Percentiles rank a stretch among this genome's conserved stretches.
Evolutionary conservation across 371 early-diverging fungal genomes (phyloP).

Genomic region (Mortierella sp.): DNA sequence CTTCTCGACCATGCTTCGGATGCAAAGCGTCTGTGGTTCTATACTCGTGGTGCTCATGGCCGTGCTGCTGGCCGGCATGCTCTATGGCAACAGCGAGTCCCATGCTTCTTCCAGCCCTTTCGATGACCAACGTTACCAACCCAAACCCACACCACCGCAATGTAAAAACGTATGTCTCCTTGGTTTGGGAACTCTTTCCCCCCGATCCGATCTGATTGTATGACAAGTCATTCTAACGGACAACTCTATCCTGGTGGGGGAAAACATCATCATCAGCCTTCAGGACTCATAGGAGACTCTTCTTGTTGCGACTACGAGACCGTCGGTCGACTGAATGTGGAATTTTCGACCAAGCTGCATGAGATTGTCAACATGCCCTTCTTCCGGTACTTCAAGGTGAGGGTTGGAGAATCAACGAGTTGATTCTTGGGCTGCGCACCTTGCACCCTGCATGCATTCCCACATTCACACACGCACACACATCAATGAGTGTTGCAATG

Average conservation of each 20-base stretch:
- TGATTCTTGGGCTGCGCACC: too few relatives aligned
- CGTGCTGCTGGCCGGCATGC: slow-evolving; percentile 37
- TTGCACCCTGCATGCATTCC: too few relatives aligned
- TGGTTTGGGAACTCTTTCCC: too few relatives aligned
- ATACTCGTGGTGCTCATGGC: slow-evolving; percentile 38
- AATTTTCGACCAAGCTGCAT: slow-evolving; percentile 71
- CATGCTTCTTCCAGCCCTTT: background rate
- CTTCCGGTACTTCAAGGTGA: slow-evolving; percentile 92
- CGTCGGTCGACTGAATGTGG: slow-evolving; percentile 78
- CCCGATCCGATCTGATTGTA: too few relatives aligned
- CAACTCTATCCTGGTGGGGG: too few relatives aligned
- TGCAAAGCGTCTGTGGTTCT: slow-evolving; percentile 18
- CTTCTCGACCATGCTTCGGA: slow-evolving; percentile 24
- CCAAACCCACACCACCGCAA: slow-evolving; percentile 12
- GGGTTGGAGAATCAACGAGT: too few relatives aligned
- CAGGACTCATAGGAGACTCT: slow-evolving; percentile 81
- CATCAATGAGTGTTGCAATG: too few relatives aligned
- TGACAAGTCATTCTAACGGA: too few relatives aligned
- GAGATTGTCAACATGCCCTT: slow-evolving; percentile 84
- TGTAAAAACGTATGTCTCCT: slow-evolving; percentile 31
- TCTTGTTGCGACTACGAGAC: slow-evolving; percentile 83
- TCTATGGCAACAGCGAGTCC: slow-evolving; percentile 17
- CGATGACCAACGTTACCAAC: background rate
- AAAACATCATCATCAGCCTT: slow-evolving; percentile 61
- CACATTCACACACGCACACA: too few relatives aligned